These are phyloP conservation scores for Trichoderma atroviride DNA, from an alignment of 2,329 filamentous ascomycete species.

Conservation along the genomic window DNA sequence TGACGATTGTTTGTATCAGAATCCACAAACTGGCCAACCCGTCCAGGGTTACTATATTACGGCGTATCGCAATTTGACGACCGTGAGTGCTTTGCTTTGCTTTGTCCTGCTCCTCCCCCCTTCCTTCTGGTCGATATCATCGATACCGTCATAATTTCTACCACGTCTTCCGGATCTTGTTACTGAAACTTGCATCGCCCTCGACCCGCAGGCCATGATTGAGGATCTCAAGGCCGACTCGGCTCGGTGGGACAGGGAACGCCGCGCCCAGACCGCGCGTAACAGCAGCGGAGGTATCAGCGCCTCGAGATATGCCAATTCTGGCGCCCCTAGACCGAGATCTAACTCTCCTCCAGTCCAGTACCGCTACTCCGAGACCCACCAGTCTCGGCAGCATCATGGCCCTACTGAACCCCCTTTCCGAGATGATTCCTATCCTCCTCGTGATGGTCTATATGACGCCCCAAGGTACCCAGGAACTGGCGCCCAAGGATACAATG, in stretches of 20 bases:
- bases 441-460: conserved; percentile 47
- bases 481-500: conserved; percentile 53
- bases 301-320: conserved; percentile 54
- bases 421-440: conserved; percentile 41
- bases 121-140: not conserved
- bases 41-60: conserved; percentile 77
- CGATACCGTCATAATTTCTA: not conserved
- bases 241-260: conserved; percentile 63
- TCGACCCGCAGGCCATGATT: conserved; percentile 57
- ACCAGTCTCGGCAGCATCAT: conserved; percentile 52
- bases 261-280: conserved; percentile 58
- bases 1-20: conserved; percentile 41
- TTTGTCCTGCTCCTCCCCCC: not conserved
- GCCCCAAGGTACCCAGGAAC: conserved; percentile 55
- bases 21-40: conserved; percentile 59
- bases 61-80: conserved; percentile 76
- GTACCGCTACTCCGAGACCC: conserved; percentile 59
- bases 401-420: conserved; percentile 48
- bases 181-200: conserved; percentile 18
- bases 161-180: not conserved
- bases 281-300: conserved; percentile 61
- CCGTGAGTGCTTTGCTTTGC: conserved; percentile 55
- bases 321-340: conserved; percentile 49
- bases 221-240: conserved; percentile 65
- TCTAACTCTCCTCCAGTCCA: conserved; percentile 64